Conservation (phyloP, 1,284 basidiomycete species). For the Sporisorium graminicola region DNA sequence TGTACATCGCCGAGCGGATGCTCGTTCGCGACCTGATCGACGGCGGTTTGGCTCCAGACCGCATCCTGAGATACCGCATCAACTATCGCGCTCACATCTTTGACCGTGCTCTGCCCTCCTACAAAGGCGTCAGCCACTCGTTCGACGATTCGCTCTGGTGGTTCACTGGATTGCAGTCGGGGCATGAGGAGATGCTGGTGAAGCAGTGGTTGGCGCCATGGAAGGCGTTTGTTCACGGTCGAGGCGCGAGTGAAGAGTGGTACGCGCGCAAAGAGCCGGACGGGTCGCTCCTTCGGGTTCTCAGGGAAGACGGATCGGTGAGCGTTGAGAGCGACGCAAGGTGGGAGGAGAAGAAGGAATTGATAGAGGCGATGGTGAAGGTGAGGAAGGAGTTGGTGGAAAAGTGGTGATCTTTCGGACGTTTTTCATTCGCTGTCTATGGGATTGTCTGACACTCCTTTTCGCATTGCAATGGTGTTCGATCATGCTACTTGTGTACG, state of each 20-base stretch:
- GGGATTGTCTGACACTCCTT: background rate
- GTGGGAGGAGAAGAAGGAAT: constrained; percentile 29
- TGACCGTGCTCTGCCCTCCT: constrained; percentile 14
- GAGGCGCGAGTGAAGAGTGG: constrained; percentile 17
- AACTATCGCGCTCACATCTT: constrained; percentile 28
- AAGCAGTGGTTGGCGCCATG: constrained; percentile 30
- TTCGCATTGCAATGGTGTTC: constrained; percentile 17
- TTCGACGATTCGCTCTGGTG: constrained; percentile 52
- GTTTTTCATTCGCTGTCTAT: background rate
- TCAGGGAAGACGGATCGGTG: constrained; percentile 16
- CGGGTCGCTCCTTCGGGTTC: constrained; percentile 12
- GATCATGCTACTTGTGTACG: background rate
- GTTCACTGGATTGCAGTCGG: constrained; percentile 7
- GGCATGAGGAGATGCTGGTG: constrained; percentile 7
- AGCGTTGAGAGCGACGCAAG: constrained; percentile 18
- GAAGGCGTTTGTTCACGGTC: constrained; percentile 23
- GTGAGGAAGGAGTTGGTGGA: constrained; percentile 27
- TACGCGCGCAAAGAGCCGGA: constrained; percentile 13
- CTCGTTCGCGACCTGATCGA: constrained; percentile 32
- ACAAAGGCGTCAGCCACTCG: constrained; percentile 45
- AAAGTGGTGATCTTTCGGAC: background rate
- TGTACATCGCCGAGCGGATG: constrained; percentile 48
- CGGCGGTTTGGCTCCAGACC: constrained; percentile 9
- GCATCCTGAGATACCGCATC: constrained; percentile 42
- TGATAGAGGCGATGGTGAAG: constrained; percentile 26